Base-by-base conservation (phyloP, 176 grass and related monocot genomes). In the Oryza longistaminata region DNA sequence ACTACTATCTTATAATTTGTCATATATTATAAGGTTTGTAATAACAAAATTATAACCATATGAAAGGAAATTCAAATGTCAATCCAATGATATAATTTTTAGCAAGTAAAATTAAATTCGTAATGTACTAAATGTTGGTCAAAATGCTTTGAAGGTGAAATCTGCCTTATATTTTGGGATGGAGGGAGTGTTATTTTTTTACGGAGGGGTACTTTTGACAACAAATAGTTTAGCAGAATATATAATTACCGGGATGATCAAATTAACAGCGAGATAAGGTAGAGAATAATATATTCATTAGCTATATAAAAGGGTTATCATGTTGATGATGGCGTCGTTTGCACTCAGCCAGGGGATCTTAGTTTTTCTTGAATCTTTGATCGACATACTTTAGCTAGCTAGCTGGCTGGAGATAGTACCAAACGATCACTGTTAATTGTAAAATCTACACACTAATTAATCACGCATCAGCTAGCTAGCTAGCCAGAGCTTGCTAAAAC, bases 371-470 rank as follows among this genome's bases (percentile, higher is more conserved):
- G 73, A 64, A 77, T 64, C 37, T 52, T 78, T 64, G 73, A n/a
- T n/a, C n/a, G n/a, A 17, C 46, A 12, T 55, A 27, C 17, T 15
- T 19, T 76, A 64, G 40, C 84, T 62, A 62, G 58, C 58, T 62
- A 2, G 58, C 58, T 62, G 58, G 21, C 11, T 44, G 43, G 11
- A 22, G n/a, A 52, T 74, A 43, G 74, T 78, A 88, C 81, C 86
- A 88, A 88, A 78, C 86, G 42, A 64, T 19, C 11, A 42, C 79
- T 73, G 64, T 72, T 73, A 73, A 77, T 37, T 78, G 76, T 31
- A 64, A 64, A 71, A 39, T 16, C 58, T 62, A 24, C 2, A 62
- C 2, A 22, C 50, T 76, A 64, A 40, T 78, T 49, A 74, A 88
- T 73, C 52, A 58, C 45, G 7, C 58, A 62, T 62, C 58, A 62